Evolutionary conservation across 31 red algal genomes (phyloP).

Genomic region (Odonthalia washingtoniensis): DNA sequence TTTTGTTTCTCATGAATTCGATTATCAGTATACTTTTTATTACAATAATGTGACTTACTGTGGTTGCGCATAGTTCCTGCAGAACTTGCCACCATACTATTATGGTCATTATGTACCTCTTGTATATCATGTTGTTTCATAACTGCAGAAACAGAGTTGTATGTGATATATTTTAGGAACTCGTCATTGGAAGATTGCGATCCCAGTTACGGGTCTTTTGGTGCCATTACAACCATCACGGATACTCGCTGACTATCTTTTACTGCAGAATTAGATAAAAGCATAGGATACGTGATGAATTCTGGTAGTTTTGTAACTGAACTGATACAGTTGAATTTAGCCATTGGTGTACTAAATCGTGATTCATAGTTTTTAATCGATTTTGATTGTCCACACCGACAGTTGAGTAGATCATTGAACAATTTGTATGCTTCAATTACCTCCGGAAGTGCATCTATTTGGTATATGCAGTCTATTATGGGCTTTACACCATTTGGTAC

Average conservation of each 20-base stretch:
- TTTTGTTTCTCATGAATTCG: background rate
- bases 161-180: background rate
- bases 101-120: background rate
- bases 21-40: background rate
- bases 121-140: slow-evolving; percentile 21
- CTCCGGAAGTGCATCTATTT: background rate
- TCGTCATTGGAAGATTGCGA: slow-evolving; percentile 26
- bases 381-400: background rate
- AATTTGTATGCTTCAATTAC: background rate
- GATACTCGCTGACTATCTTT: background rate
- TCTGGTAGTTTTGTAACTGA: slow-evolving; percentile 6
- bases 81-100: background rate
- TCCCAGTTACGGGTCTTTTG: background rate
- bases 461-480: background rate
- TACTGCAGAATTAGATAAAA: background rate
- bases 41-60: background rate
- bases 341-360: background rate
- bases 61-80: background rate
- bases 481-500: background rate
- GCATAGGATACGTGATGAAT: background rate
- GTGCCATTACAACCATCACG: background rate
- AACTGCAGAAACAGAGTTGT: slow-evolving; percentile 23
- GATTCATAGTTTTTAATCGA: background rate
- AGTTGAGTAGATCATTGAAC: background rate
- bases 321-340: slow-evolving; percentile 13